Evolutionary conservation across 148 eudicot species (phyloP), one percentile per base, ranked within the genome.

Genomic region (Hydrangea macrophylla): DNA sequence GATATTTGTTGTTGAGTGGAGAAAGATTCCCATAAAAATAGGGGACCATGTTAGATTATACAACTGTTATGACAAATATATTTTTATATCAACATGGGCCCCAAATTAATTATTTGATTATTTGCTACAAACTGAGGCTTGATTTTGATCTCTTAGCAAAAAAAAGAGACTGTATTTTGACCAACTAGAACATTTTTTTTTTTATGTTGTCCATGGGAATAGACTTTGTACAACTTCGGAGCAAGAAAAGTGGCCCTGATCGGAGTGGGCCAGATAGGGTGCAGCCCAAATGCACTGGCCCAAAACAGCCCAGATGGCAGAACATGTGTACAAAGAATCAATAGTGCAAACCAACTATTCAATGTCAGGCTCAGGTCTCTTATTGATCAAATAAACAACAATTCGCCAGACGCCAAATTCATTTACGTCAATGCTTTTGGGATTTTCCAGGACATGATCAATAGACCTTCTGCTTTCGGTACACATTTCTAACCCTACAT

Each of bases 211-310:
- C 8, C 24, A 9, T 25, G 40, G 15, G 6, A 35, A 59, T 69
- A 89, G 91, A 33, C 68, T 33, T 60, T 89, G 57, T 84, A 89
- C 79, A 71, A 65, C 60, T 82, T 73, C 23, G 86, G 86, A 39
- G 86, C 86, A 68, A 79, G 83, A 45, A 82, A 80, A 55, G 26
- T 83, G 0, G 87, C 55, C 12, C 45, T 80, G 15, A 70, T 72
- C 26, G 87, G 87, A 64, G 65, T 83, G 26, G 87, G 87, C 6
- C 84, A 78, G 28, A 80, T 83, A 2, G 87, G 87, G 11, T 89
- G 96, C 76, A 89, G 87, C 75, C 91, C 96, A 54, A 89, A 85
- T 37, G 84, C 76, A 68, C 60, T 92, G 76, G 96, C 97, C 30
- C 88, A 80, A 75, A 77, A 79, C 65, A 88, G 97, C 71, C 70